Base-by-base conservation (phyloP, 2,329 filamentous ascomycete species). In the Epichloe scottii region DNA sequence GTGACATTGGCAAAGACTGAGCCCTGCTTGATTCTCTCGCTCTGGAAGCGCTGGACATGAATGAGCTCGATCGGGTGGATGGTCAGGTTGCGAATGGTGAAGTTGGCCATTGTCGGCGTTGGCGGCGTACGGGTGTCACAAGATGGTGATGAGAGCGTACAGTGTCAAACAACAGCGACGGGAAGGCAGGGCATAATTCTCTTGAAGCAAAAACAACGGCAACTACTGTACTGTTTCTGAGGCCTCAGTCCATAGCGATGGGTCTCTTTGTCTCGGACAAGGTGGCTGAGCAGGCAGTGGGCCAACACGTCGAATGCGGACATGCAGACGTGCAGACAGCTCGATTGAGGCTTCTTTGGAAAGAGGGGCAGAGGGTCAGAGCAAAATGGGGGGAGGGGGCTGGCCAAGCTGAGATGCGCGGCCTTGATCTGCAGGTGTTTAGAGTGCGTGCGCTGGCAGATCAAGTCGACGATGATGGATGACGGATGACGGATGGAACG, bases 21-120 rank as follows among this genome's bases (percentile, higher is more conserved):
- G 51, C 66, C 66, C 33, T 66, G 65, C 42, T 70, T 49, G 71
- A 70, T 59, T 23, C 66, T 64, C 53, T 71, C 63, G 33, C 66
- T 75, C 57, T 82, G 78, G 64, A 89, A 89, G 58, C 84, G 83
- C 70, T 94, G 86, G 53, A 91, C 73, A 53, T 63, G 74, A 65
- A 82, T 83, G 59, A 96, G 77, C 58, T 84, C 79, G 51, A 95
- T 72, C n/a, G 81, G 75, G 46, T 78, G 82, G 52, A 79, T 73
- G 43, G 87, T 91, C 57, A 95, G 72, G 66, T 96, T 96, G 60
- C 90, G 88, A 60, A 96, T 79, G 4, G 78, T 86, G 58, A 95
- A 71, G 52, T 70, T 66, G 17, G 71, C 66, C 75, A 78, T 78
- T 51, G 52, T 56, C 58, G 53, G n/a, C 26, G 12, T n/a, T 17